Conservation (phyloP, 1,139 yeast genomes). For the Pichia sp. region DNA sequence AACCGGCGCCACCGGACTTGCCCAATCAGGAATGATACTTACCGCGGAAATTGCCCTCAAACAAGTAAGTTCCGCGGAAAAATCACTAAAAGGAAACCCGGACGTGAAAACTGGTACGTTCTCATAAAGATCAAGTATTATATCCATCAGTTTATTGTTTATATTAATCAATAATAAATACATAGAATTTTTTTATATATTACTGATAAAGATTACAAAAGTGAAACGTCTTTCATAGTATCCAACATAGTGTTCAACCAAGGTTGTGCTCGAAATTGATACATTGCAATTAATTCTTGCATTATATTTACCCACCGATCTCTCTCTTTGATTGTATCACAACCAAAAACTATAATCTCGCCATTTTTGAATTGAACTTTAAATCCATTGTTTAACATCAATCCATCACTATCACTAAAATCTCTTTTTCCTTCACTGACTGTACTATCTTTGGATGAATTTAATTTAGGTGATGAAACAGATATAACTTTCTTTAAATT, state of each 20-base stretch:
- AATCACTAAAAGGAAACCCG: no score
- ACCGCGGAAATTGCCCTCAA: not conserved
- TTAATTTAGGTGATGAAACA: conserved; percentile 34
- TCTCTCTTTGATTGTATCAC: conserved; percentile 53
- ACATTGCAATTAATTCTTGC: conserved; percentile 47
- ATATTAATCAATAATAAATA: no score
- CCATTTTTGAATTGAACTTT: conserved; percentile 60
- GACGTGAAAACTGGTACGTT: no score
- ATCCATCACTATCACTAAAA: conserved; percentile 48
- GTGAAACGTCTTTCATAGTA: conserved; percentile 7
- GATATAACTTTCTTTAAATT: conserved; percentile 57
- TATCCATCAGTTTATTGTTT: no score
- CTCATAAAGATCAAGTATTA: no score
- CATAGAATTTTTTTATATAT: not conserved
- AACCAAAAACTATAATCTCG: conserved; percentile 64
- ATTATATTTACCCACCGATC: conserved; percentile 49
- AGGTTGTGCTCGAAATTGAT: conserved; percentile 54
- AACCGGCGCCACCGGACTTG: not conserved
- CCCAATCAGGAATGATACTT: not conserved
- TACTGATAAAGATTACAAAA: no score
- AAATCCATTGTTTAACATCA: conserved; percentile 58
- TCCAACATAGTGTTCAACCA: conserved; percentile 49
- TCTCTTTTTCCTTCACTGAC: conserved; percentile 32
- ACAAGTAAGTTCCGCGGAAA: no score
- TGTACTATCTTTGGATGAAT: conserved; percentile 36